These are phyloP conservation scores for Ophiocordyceps camponoti-saundersi DNA, from an alignment of 2,329 filamentous ascomycete species.

Conservation along the genomic window DNA sequence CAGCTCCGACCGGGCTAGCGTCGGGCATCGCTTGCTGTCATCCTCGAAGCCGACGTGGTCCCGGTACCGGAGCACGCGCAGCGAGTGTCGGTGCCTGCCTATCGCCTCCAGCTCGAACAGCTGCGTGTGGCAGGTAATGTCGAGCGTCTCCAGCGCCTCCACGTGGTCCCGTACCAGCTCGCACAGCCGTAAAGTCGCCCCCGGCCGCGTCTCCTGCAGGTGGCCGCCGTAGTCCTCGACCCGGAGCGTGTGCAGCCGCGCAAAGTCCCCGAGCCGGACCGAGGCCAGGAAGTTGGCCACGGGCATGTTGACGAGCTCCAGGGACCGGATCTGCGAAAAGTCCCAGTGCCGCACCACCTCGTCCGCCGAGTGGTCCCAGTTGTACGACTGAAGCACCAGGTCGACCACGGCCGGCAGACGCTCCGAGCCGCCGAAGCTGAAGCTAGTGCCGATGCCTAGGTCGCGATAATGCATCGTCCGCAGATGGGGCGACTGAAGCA, in stretches of 20 bases:
- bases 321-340: slow-evolving; percentile 22
- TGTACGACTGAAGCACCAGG: slow-evolving; percentile 26
- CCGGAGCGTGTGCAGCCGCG: slow-evolving; percentile 17
- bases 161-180: slow-evolving; percentile 20
- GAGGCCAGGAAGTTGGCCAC: slow-evolving; percentile 26
- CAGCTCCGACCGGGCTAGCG: slow-evolving; percentile 17
- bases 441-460: slow-evolving; percentile 25
- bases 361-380: slow-evolving; percentile 25
- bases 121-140: slow-evolving; percentile 22
- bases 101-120: slow-evolving; percentile 23
- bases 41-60: slow-evolving; percentile 28
- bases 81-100: slow-evolving; percentile 17
- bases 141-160: slow-evolving; percentile 17
- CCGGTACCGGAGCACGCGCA: slow-evolving; percentile 22
- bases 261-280: slow-evolving; percentile 18
- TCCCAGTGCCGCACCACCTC: slow-evolving; percentile 27
- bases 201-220: slow-evolving; percentile 16
- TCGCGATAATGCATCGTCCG: slow-evolving; percentile 25
- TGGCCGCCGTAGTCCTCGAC: slow-evolving; percentile 29
- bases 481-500: slow-evolving; percentile 18
- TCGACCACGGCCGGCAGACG: slow-evolving; percentile 24
- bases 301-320: slow-evolving; percentile 26
- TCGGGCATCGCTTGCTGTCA: slow-evolving; percentile 23
- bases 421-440: slow-evolving; percentile 21
- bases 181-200: slow-evolving; percentile 22